Conservation (phyloP, 441 rosid genomes). For the Jatropha multifida region DNA sequence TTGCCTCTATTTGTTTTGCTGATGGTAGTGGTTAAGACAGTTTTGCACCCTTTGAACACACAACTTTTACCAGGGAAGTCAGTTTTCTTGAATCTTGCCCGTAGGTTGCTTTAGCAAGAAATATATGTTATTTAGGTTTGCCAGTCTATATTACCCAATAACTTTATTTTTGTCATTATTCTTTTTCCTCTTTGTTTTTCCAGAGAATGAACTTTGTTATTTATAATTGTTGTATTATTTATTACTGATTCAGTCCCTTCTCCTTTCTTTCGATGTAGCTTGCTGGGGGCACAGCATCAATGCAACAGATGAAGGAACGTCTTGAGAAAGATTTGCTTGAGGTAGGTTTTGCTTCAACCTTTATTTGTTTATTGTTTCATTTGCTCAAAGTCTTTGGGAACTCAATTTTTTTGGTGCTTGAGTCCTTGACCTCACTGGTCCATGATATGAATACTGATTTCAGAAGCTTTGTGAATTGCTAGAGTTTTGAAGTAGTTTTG, state of each 20-base stretch:
- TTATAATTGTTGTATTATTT: background rate
- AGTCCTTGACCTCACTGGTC: background rate
- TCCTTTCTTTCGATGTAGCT: conserved; percentile 49
- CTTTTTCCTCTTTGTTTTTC: background rate
- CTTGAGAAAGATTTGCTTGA: conserved; percentile 98
- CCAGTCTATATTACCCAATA: background rate
- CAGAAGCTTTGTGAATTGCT: background rate
- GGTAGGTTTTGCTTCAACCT: conserved; percentile 39
- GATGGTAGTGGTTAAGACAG: background rate
- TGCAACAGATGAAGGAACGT: conserved; percentile 99
- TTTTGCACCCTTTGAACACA: background rate
- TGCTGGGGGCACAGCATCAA: conserved; percentile 99
- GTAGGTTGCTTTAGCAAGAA: conserved; percentile 1
- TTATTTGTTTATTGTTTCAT: background rate
- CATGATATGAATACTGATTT: conserved; percentile 1
- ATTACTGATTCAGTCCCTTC: background rate
- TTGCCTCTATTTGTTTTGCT: background rate
- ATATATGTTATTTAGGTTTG: background rate
- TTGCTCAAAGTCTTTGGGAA: background rate
- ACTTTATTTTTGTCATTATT: background rate
- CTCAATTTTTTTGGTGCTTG: background rate
- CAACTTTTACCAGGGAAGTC: background rate
- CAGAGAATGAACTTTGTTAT: background rate
- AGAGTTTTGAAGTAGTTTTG: background rate
- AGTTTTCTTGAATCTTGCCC: background rate